Percentiles rank a stretch among this genome's conserved stretches.
Conservation (phyloP, 208 protist species). For the Novymonas esmeraldas region DNA sequence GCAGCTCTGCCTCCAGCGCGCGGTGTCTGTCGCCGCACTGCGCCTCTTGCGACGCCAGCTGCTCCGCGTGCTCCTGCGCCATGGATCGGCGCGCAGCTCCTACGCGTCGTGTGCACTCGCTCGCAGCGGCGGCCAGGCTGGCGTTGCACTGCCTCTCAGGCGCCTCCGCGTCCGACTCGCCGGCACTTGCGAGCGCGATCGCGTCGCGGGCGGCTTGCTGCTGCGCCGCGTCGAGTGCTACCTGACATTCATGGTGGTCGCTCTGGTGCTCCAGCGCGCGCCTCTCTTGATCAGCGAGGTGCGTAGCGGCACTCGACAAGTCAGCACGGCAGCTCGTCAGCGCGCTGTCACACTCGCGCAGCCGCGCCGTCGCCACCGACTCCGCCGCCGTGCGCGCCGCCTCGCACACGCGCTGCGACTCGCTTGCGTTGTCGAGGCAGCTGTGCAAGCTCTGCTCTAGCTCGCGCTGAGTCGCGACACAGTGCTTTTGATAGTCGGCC, state of each 20-base stretch:
- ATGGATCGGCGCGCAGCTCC: neutral
- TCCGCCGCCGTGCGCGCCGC: neutral
- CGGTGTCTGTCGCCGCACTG: slow-evolving; percentile 6
- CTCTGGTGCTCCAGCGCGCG: neutral
- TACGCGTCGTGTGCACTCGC: slow-evolving; percentile 1
- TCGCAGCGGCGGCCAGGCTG: neutral
- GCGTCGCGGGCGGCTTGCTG: neutral
- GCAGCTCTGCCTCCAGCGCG: neutral
- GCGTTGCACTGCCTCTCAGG: slow-evolving; percentile 14
- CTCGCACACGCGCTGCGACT: neutral
- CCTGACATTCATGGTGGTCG: neutral
- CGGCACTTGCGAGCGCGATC: slow-evolving; percentile 1
- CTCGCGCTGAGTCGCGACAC: neutral
- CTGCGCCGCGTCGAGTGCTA: slow-evolving; percentile 1
- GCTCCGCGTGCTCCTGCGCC: slow-evolving; percentile 4
- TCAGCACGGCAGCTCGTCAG: neutral
- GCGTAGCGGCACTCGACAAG: neutral
- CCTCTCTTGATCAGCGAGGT: slow-evolving; percentile 3
- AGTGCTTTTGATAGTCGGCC: slow-evolving; percentile 7
- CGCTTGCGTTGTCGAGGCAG: too few species aligned
- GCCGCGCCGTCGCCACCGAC: neutral
- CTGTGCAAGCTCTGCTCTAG: neutral
- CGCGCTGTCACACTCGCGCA: neutral
- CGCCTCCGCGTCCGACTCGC: slow-evolving; percentile 13
- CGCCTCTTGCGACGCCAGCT: slow-evolving; percentile 9